Evolutionary conservation across 805 yeast species (phyloP).

Genomic region (Metschnikowia gelsemii): DNA sequence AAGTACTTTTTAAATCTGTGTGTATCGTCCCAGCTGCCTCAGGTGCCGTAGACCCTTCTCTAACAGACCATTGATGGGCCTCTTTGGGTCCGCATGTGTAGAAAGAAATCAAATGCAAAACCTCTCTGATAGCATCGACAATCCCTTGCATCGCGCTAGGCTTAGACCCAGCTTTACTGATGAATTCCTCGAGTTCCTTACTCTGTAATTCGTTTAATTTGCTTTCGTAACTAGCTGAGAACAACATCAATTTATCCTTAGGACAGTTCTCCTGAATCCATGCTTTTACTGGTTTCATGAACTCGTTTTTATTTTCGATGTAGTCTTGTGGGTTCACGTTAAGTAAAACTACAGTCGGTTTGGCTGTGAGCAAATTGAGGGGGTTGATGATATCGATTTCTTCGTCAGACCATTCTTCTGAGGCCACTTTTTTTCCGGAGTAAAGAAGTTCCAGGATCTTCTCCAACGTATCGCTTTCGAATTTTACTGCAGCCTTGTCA

Average conservation of each 20-base stretch:
- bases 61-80: conserved; percentile 97
- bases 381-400: conserved; percentile 69
- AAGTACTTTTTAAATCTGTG: conserved; percentile 91
- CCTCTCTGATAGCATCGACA: conserved; percentile 35
- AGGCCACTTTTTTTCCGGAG: conserved; percentile 59
- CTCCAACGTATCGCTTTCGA: conserved; percentile 31
- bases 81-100: conserved; percentile 96
- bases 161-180: conserved; percentile 34
- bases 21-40: conserved; percentile 98
- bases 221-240: conserved; percentile 52
- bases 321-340: conserved; percentile 75
- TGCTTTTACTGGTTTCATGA: conserved; percentile 47
- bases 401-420: conserved; percentile 55
- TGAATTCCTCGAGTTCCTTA: conserved; percentile 18
- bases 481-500: conserved; percentile 25
- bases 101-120: conserved; percentile 67
- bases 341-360: conserved; percentile 78
- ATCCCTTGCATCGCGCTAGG: conserved; percentile 58
- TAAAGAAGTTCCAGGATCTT: conserved; percentile 35
- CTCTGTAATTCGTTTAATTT: conserved; percentile 17
- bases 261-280: conserved; percentile 75
- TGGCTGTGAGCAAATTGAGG: conserved; percentile 77
- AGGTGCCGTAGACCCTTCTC: conserved; percentile 93
- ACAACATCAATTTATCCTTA: conserved; percentile 41
- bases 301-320: conserved; percentile 50